These are phyloP conservation scores for Thalassiosira profunda DNA, from an alignment of 108 stramenopile species.

Conservation along the genomic window DNA sequence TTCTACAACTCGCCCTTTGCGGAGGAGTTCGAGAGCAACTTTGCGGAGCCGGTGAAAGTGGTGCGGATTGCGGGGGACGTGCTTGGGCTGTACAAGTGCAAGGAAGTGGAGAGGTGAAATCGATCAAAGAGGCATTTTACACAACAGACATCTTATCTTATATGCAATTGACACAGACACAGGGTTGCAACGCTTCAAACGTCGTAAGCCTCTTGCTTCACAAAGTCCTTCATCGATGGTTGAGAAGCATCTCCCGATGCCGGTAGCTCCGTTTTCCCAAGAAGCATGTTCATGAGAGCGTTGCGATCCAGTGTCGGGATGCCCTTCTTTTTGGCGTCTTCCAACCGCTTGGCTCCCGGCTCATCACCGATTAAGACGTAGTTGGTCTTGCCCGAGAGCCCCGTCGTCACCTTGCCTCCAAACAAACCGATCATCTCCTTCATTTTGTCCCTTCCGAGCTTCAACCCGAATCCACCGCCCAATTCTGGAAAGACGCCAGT, in stretches of 20 bases:
- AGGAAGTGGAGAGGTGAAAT: too few species aligned
- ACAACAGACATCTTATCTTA: too few species aligned
- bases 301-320: not conserved
- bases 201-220: too few species aligned
- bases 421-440: constrained; percentile 33
- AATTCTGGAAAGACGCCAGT: constrained; percentile 30
- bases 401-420: constrained; percentile 29
- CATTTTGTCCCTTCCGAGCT: constrained; percentile 25
- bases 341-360: constrained; percentile 21
- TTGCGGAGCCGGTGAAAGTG: not conserved
- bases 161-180: too few species aligned
- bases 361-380: constrained; percentile 26
- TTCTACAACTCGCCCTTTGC: constrained; percentile 26
- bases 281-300: not conserved
- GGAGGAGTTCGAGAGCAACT: constrained; percentile 9
- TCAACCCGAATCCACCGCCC: constrained; percentile 30
- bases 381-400: constrained; percentile 34
- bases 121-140: too few species aligned
- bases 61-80: constrained; percentile 13
- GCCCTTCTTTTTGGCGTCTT: constrained; percentile 13
- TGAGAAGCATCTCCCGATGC: too few species aligned
- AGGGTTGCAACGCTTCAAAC: too few species aligned
- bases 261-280: too few species aligned
- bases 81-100: constrained; percentile 15
- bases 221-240: too few species aligned